Evolutionary conservation across 139 green algal species (phyloP), one percentile per base, ranked within the genome.

Genomic region (Cymbomonas tetramitiformis): DNA sequence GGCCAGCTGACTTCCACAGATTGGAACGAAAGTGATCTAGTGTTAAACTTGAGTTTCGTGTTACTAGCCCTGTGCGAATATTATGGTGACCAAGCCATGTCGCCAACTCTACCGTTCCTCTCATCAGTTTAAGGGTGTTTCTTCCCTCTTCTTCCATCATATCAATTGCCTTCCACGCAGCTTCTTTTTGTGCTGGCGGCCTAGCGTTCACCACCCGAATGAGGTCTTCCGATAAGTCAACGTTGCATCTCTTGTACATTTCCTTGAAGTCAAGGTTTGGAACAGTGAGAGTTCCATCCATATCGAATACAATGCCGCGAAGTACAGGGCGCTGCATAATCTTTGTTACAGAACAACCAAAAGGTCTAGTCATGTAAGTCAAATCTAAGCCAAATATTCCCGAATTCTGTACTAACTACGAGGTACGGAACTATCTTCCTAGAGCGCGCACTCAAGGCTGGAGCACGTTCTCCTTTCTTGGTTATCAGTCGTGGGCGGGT

Each of bases 231-330:
- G 55, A 50, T 25, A 31, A 21, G 55, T 39, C 50, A 32, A 38
- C 59, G 3, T 33, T 24, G 26, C 39, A 34, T 19, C 46, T 49
- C 18, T 52, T 30, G 15, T 36, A 32, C 59, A 67, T 67, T 50
- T 60, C 51, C 6, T 32, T 23, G 32, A 67, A 67, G 39, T 67
- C 59, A 1, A 61, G 39, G 21, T 46, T 46, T 1, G 59, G 43
- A 2, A 53, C 23, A n/a, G 48, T 61, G 0, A 67, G 29, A 30
- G 59, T 67, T 0, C 59, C 59, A 40, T 67, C 59, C 59, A 67
- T 67, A 39, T 67, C 59, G 33, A 67, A 67, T 10, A 67, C 30
- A 2, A 61, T 28, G 6, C 59, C 59, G 10, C 18, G 5, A 7
- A 67, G 46, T 5, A 6, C 6, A 7, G 21, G 41, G 6, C 41